Base-by-base conservation (phyloP, 108 stramenopile genomes). In the Cyclostephanos invisitatus region DNA sequence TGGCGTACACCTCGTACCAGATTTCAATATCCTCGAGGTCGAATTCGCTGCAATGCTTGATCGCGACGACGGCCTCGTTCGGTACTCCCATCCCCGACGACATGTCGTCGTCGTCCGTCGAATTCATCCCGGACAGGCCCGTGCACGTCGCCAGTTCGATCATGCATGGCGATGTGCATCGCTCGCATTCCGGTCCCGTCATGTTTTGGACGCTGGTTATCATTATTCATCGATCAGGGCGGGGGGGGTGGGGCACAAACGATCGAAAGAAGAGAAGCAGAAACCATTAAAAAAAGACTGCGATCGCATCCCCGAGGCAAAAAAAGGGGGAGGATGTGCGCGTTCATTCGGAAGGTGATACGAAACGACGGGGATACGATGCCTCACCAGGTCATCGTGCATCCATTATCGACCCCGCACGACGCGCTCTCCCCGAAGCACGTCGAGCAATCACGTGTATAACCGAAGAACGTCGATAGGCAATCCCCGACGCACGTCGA, bases 1-100 rank as follows among this genome's bases (percentile, higher is more conserved):
- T 56, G 15, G 75, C 67, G 69, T 85, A 85, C 14, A 64, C 84
- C 5, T 8, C 56, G 47, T 80, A 85, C 78, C 81, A 85, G 24
- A 38, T 14, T 7, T 70, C 54, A 25, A 82, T 63, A 9, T 29
- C 46, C 9, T 58, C 63, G n/a, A 70, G 22, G 48, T 85, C 77
- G 22, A 55, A 79, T 11, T 58, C 25, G 46, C 75, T 75, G 74
- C 84, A 85, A 40, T 46, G n/a, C 32, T 75, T 28, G 25, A n/a
- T n/a, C n/a, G n/a, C 27, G 21, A 15, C 27, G 11, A 65, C 18
- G 37, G n/a, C 53, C 54, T 38, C 36, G 73, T 49, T 73, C 22
- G 32, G n/a, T 1, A n/a, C 22, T n/a, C n/a, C n/a, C 66, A 4
- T 25, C 12, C 47, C 20, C 1, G 22, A 62, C 27, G 15, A 20